Conservation (phyloP, 1,284 basidiomycete species). For the Cryptococcus sp. region DNA sequence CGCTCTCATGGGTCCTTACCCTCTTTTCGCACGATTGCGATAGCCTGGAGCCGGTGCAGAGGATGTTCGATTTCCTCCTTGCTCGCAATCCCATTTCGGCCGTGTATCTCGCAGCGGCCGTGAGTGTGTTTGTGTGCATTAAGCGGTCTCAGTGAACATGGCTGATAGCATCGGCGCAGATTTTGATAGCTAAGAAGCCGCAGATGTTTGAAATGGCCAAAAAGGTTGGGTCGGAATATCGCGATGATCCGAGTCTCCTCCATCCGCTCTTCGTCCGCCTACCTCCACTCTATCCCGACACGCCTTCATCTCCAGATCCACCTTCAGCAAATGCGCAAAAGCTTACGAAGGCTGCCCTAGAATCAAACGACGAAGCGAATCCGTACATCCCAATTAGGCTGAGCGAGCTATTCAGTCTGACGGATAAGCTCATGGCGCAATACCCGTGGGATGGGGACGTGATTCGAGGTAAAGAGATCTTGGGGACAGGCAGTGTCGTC, state of each 20-base stretch:
- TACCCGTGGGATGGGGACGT: constrained; percentile 43
- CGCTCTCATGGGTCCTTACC: constrained; percentile 85
- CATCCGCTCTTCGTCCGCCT: constrained; percentile 75
- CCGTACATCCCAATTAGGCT: constrained; percentile 45
- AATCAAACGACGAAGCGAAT: constrained; percentile 25
- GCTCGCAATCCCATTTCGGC: constrained; percentile 75
- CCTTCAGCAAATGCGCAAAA: neutral
- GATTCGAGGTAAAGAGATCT: constrained; percentile 43
- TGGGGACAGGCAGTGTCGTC: constrained; percentile 47
- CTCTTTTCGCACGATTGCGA: constrained; percentile 89
- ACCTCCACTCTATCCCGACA: constrained; percentile 62
- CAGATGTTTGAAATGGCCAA: constrained; percentile 43
- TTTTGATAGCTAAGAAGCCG: constrained; percentile 50
- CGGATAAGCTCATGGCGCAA: constrained; percentile 40
- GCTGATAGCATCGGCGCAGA: constrained; percentile 30
- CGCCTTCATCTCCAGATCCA: constrained; percentile 25
- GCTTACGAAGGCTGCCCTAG: neutral
- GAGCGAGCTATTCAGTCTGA: constrained; percentile 43
- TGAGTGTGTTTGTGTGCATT: constrained; percentile 56
- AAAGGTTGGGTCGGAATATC: constrained; percentile 37
- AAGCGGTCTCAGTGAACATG: neutral
- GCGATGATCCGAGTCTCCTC: constrained; percentile 55
- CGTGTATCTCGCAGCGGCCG: constrained; percentile 79
- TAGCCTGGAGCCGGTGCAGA: constrained; percentile 76
- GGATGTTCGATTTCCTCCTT: constrained; percentile 84